phyloP scores from a whole-genome alignment of 441 rosid genomes.

The Capsella rubella region DNA sequence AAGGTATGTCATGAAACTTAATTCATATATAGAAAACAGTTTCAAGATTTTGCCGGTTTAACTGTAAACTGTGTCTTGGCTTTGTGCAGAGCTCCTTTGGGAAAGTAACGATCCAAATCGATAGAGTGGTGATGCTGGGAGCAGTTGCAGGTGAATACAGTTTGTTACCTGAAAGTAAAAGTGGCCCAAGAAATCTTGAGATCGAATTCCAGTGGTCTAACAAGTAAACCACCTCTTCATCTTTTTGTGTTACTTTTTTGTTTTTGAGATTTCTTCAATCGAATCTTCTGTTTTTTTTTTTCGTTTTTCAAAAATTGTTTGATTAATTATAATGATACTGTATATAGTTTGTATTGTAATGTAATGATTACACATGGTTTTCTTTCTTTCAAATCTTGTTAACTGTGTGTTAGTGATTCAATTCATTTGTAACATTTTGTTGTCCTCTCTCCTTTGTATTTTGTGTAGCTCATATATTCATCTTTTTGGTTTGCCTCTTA shows the following conservation, averaged over 20 bases:
- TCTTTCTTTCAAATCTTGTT: background rate
- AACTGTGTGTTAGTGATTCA: slow-evolving; percentile 35
- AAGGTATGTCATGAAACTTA: slow-evolving; percentile 57
- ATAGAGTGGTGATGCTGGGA: slow-evolving; percentile 97
- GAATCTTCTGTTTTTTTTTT: background rate
- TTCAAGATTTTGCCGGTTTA: background rate
- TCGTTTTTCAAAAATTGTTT: background rate
- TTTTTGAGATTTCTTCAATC: slow-evolving; percentile 27
- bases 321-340: slow-evolving; percentile 29
- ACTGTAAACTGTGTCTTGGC: slow-evolving; percentile 15
- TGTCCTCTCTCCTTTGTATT: slow-evolving; percentile 1
- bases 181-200: slow-evolving; percentile 94
- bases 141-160: slow-evolving; percentile 95
- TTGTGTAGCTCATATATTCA: slow-evolving; percentile 22
- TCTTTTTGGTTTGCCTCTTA: background rate
- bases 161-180: slow-evolving; percentile 92
- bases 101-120: slow-evolving; percentile 98
- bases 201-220: slow-evolving; percentile 99
- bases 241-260: background rate
- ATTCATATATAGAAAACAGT: background rate
- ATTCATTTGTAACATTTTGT: slow-evolving; percentile 42
- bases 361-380: slow-evolving; percentile 27
- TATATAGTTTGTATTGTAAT: slow-evolving; percentile 42
- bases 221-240: slow-evolving; percentile 53
- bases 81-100: slow-evolving; percentile 91